These are phyloP conservation scores for Citrus maxima DNA, from an alignment of 345 rosid species.

Conservation along the genomic window DNA sequence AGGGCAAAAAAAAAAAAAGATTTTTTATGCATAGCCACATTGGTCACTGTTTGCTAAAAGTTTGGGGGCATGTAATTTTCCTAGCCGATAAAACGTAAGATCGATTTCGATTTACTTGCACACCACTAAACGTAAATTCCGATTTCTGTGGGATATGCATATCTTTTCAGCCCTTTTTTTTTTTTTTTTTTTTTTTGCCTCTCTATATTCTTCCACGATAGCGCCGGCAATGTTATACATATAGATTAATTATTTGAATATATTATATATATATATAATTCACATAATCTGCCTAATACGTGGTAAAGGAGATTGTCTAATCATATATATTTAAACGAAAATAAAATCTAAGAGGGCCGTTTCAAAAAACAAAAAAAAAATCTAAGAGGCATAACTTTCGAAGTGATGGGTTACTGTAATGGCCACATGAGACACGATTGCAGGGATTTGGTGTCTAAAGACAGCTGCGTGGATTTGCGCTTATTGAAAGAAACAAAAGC, in stretches of 20 bases:
- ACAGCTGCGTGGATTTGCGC: slow-evolving; percentile 13
- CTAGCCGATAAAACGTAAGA: too few species aligned
- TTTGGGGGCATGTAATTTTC: too few species aligned
- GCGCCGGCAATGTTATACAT: neutral
- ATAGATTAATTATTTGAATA: too few species aligned
- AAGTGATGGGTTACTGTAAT: neutral
- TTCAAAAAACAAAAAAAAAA: neutral
- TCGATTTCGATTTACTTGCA: neutral
- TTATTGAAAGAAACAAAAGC: neutral
- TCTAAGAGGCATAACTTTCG: neutral
- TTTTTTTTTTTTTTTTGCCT: neutral
- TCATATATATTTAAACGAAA: neutral
- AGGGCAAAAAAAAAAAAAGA: too few species aligned
- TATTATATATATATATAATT: neutral
- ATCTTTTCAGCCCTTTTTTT: neutral
- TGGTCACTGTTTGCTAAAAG: too few species aligned
- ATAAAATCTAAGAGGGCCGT: neutral
- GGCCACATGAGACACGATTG: slow-evolving; percentile 16
- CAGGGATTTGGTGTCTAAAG: slow-evolving; percentile 15
- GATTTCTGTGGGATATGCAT: neutral
- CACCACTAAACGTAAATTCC: neutral
- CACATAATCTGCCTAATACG: neutral
- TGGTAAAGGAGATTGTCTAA: neutral
- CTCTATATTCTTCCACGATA: too few species aligned
- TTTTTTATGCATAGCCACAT: too few species aligned